These are phyloP conservation scores for Populus tremula DNA, from an alignment of 345 rosid species.

Conservation along the genomic window DNA sequence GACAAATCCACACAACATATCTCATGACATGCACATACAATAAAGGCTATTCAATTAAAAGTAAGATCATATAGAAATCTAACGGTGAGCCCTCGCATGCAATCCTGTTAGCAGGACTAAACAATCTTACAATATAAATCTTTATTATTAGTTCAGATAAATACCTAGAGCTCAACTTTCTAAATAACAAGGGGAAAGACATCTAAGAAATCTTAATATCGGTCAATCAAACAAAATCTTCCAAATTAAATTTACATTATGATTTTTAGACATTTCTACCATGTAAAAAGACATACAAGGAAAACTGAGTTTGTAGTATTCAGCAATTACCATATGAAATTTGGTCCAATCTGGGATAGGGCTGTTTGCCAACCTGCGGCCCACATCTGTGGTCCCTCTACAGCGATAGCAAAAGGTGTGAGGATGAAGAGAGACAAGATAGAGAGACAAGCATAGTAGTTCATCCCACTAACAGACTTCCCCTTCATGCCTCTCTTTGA, in stretches of 20 bases:
- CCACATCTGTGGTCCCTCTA: constrained; percentile 96
- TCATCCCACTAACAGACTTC: constrained; percentile 59
- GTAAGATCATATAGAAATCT: neutral
- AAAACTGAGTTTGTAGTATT: neutral
- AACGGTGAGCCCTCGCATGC: neutral
- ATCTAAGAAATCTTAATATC: neutral
- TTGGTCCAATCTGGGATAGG: constrained; percentile 72
- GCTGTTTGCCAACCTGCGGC: constrained; percentile 84
- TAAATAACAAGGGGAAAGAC: neutral
- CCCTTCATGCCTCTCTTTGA: constrained; percentile 98
- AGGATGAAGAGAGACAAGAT: constrained; percentile 81
- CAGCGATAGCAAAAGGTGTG: constrained; percentile 87
- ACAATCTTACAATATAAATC: neutral
- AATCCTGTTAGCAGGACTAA: neutral
- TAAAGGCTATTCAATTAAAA: neutral
- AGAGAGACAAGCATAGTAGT: constrained; percentile 97
- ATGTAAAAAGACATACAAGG: neutral
- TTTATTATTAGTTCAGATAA: neutral
- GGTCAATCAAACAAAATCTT: neutral
- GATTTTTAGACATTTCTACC: neutral
- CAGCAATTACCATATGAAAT: constrained; percentile 67
- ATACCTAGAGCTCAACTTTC: neutral
- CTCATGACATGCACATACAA: neutral
- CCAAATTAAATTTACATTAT: neutral
- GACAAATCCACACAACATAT: neutral